Evolutionary conservation across 352 stramenopile genomes (phyloP).

Genomic region (Pythium insidiosum): DNA sequence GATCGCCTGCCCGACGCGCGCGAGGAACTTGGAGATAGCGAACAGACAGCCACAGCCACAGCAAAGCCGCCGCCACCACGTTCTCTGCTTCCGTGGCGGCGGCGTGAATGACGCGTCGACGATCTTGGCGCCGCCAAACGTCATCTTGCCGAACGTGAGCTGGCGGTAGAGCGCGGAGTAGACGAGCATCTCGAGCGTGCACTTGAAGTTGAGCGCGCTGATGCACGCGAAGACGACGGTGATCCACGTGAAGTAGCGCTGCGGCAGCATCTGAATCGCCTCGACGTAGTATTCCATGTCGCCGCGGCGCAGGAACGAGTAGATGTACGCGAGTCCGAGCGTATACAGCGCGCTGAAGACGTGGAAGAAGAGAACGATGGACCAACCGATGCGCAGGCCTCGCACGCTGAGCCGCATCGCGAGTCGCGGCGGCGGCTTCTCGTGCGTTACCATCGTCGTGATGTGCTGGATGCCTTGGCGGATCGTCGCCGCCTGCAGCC

Average conservation of each 20-base stretch:
- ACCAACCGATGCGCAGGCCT: constrained; percentile 3
- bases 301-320: constrained; percentile 3
- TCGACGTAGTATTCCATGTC: constrained; percentile 12
- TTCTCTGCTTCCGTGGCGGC: background rate
- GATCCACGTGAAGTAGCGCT: constrained; percentile 4
- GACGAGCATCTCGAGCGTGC: constrained; percentile 5
- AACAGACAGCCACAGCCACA: constrained; percentile 1
- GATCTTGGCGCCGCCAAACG: background rate
- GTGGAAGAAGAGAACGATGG: constrained; percentile 15
- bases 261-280: constrained; percentile 8
- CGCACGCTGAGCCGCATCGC: constrained; percentile 1
- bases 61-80: too few species aligned
- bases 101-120: background rate
- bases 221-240: constrained; percentile 4
- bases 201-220: constrained; percentile 12
- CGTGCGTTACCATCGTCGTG: background rate
- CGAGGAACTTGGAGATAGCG: background rate
- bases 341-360: constrained; percentile 15
- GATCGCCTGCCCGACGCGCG: background rate
- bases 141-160: constrained; percentile 3
- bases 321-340: constrained; percentile 7
- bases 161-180: constrained; percentile 3
- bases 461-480: background rate
- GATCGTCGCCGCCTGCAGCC: background rate
- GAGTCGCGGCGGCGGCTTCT: constrained; percentile 1